These are phyloP conservation scores for Puccinia sorghi DNA, from an alignment of 1,284 basidiomycete species.

Conservation along the genomic window DNA sequence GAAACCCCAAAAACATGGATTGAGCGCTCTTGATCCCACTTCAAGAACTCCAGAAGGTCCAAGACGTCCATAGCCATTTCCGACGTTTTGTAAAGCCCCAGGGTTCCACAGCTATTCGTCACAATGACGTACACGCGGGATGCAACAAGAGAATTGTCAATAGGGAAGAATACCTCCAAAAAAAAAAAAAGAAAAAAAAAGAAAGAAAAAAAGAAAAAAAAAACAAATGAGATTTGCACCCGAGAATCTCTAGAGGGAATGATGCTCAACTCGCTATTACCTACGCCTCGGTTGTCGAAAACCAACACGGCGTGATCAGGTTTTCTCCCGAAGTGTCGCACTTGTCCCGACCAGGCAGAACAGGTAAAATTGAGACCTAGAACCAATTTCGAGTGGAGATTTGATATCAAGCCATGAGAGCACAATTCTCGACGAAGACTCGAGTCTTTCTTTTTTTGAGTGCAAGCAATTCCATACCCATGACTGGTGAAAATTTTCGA, in stretches of 20 bases:
- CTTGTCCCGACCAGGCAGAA: slow-evolving; percentile 56
- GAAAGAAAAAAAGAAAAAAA: no score
- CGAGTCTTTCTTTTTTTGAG: no score
- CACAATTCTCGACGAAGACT: neutral
- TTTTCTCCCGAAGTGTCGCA: slow-evolving; percentile 56
- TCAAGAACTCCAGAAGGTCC: slow-evolving; percentile 69
- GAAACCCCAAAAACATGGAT: slow-evolving; percentile 77
- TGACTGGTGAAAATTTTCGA: neutral
- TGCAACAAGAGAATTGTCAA: neutral
- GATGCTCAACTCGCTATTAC: slow-evolving; percentile 61
- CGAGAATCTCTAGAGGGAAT: neutral
- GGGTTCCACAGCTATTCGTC: neutral
- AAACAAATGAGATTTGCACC: no score
- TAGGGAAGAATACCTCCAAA: no score
- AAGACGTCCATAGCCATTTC: slow-evolving; percentile 77
- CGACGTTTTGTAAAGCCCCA: slow-evolving; percentile 63
- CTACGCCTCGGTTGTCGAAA: slow-evolving; percentile 84
- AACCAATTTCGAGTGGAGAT: neutral
- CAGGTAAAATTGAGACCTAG: slow-evolving; percentile 59
- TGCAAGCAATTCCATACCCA: neutral
- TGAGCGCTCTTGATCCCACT: slow-evolving; percentile 65
- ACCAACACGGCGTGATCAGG: slow-evolving; percentile 67
- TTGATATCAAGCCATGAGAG: neutral
- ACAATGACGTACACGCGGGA: neutral
- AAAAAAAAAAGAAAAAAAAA: no score